These are phyloP conservation scores for Monilinia fructigena DNA, from an alignment of 2,329 filamentous ascomycete genomes.

Conservation along the genomic window DNA sequence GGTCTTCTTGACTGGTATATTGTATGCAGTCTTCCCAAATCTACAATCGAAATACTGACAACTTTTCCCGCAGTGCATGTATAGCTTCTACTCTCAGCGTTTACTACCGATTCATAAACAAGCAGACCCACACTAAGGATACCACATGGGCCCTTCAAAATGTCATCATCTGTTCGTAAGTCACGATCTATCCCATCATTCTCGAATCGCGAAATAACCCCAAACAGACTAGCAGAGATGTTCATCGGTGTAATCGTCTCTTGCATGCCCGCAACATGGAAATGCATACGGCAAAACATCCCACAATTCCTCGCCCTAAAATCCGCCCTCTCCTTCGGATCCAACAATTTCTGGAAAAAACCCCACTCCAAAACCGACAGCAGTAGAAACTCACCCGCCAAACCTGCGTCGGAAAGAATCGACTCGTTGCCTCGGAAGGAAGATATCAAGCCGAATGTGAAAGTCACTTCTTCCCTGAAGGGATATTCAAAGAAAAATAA, in stretches of 20 bases:
- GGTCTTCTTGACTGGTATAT: background rate
- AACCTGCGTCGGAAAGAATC: background rate
- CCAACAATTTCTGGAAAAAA: background rate
- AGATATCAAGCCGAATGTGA: too few relatives aligned
- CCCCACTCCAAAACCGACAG: background rate
- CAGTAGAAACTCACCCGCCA: too few relatives aligned
- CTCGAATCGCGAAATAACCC: background rate
- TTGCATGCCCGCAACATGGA: constrained; percentile 2
- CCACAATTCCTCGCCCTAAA: background rate
- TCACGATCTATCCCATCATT: background rate
- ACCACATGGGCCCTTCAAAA: background rate
- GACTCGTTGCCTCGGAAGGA: background rate
- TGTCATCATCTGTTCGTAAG: background rate
- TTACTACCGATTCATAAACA: background rate
- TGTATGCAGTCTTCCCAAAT: background rate
- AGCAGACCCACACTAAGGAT: background rate
- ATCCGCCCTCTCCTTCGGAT: background rate
- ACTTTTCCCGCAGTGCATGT: background rate
- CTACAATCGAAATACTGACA: background rate
- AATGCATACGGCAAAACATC: background rate
- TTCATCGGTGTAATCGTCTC: background rate
- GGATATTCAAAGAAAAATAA: background rate
- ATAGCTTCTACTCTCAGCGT: background rate
- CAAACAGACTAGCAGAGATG: background rate
- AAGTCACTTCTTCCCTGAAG: background rate